Evolutionary conservation across 768 basidiomycete genomes (phyloP).

Genomic region (Naganishia vaughanmartiniae): DNA sequence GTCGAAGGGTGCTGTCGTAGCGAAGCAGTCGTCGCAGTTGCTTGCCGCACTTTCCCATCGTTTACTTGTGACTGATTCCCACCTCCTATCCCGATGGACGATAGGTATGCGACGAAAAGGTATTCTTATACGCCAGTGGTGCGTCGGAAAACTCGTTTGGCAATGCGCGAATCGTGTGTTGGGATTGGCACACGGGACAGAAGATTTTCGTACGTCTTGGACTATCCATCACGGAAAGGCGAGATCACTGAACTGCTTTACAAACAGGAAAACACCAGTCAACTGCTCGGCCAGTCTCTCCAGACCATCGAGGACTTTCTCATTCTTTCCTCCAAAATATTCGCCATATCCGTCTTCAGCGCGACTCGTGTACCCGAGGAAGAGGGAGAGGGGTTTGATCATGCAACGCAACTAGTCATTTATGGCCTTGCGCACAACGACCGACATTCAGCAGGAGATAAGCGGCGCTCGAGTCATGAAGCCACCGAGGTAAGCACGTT

Average conservation of each 20-base stretch:
- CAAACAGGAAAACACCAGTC: not conserved
- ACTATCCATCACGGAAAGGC: not conserved
- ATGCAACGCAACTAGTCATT: constrained; percentile 1
- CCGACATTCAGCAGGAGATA: not conserved
- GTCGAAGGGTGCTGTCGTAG: too few species aligned
- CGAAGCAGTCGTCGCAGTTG: too few species aligned
- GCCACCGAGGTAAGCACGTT: not conserved
- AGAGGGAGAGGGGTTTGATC: constrained; percentile 8
- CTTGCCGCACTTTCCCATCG: not conserved
- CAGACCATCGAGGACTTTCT: constrained; percentile 29
- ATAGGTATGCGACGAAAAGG: constrained; percentile 32
- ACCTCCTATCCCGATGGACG: not conserved
- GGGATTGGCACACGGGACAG: constrained; percentile 34
- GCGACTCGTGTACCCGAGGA: not conserved
- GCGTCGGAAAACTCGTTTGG: constrained; percentile 1
- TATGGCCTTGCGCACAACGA: not conserved
- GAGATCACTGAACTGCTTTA: not conserved
- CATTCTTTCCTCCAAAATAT: constrained; percentile 13
- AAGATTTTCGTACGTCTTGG: constrained; percentile 26
- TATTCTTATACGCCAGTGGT: constrained; percentile 24
- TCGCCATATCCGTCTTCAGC: constrained; percentile 17
- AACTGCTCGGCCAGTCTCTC: constrained; percentile 1
- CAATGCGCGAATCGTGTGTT: constrained; percentile 19
- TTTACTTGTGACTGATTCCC: not conserved
- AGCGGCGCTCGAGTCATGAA: not conserved